Base-by-base conservation (phyloP, 768 basidiomycete genomes). In the Phaeolepiota aurea region DNA sequence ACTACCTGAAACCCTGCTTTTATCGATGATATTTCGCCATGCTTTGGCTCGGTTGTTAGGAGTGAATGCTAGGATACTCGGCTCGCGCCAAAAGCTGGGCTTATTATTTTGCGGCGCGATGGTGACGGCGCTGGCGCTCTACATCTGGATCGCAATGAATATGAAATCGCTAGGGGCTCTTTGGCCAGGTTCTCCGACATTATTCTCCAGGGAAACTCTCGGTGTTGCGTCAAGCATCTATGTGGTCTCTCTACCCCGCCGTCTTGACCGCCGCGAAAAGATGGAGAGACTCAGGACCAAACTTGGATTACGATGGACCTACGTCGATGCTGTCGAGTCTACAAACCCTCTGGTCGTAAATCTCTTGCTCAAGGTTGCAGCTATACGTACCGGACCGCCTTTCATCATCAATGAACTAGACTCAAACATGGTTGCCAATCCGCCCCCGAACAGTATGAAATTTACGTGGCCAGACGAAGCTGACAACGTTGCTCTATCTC, bases 171-270 rank as follows among this genome's bases (percentile, higher is more conserved):
- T 14, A 31, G 28, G 10, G 28, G 28, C 10, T 10, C 10, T 9
- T 10, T 10, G 28, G 9, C 14, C 28, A 10, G 10, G 14, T 10
- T 10, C 10, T 31, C 14, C 28, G 28, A 9, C 28, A 14, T 14
- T 10, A 31, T 10, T 9, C 14, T 31, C 25, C 14, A 45, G 45
- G 25, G 7, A 42, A 38, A 50, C 54, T 13, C 58, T 76, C 4
- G 66, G 64, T 21, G 49, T 72, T 20, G 61, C 69, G 12, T 58
- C 63, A 3, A n/a, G n/a, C n/a, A 65, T 76, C 38, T 79, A 73
- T 46, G 74, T 86, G 1, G 50, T 87, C 31, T 80, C 79, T 18
- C 75, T 85, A 20, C 70, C 74, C 5, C 58, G 53, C 19, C 71
- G 84, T 20, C 49, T 49, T 13, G 81, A 82, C 45, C 64, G 84